Base-by-base conservation (phyloP, 768 basidiomycete genomes). In the Mycena kentingensis region DNA sequence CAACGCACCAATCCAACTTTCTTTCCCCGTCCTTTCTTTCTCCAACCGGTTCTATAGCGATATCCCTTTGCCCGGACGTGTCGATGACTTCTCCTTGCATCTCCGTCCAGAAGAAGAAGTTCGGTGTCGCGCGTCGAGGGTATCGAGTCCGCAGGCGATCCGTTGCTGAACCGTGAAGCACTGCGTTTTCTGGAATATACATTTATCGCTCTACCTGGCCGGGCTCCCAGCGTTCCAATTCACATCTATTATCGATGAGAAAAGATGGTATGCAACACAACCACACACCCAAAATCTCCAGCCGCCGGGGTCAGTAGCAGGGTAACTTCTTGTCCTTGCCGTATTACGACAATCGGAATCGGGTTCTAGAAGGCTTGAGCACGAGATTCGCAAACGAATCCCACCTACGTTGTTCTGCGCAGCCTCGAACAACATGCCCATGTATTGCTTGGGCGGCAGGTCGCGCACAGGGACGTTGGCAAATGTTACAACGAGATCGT, bases 401-500 rank as follows among this genome's bases (percentile, higher is more conserved):
- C 26, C 29, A 37, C 51, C 27, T 38, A 59, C 57, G 15, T 59
- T 31, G 11, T 55, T 28, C 10, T 52, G 45, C 3, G 51, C 32
- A 16, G 58, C 53, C 41, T 41, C 22, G 24, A 24, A 29, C 18
- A 60, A 48, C 54, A 60, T 55, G 11, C 36, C 54, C 29, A 49
- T 53, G 44, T 55, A 60, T 10, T 42, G 36, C 27, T 55, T 51
- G 3, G 58, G 58, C 8, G 54, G 25, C 31, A 60, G 44, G 42
- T 29, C 29, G 16, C 47, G 35, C 8, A 60, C 58, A 26, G 54
- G 58, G 4, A 19, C 43, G 43, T 60, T 48, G 36, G 54, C 58
- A 13, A 60, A 60, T 1, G 54, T 22, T 25, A 55, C 58, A 34
- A 60, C 55, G 18, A 60, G 58, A 39, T 60, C 58, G 26, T 60